phyloP scores from a whole-genome alignment of 2,329 filamentous ascomycete species.

The Thielaviopsis populi region DNA sequence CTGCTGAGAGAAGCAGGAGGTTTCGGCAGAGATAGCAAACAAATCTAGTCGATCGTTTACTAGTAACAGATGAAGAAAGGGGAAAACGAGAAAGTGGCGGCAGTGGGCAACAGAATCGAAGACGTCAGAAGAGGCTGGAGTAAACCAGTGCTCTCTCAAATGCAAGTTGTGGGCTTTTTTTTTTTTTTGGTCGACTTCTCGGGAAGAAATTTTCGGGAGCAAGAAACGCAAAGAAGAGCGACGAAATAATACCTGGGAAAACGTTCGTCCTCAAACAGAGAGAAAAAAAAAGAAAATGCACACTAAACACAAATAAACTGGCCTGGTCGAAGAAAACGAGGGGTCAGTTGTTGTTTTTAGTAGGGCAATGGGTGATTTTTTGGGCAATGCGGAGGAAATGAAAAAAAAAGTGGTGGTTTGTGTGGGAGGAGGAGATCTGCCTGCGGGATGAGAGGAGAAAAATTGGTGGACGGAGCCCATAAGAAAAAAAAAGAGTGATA shows the following conservation, averaged over 20 bases:
- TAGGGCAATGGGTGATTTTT: conserved; percentile 7
- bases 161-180: conserved; percentile 8
- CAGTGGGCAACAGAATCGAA: neutral
- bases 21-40: conserved; percentile 7
- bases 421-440: conserved; percentile 15
- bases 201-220: conserved; percentile 16
- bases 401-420: conserved; percentile 11
- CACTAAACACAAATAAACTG: conserved; percentile 5
- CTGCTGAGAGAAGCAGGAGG: conserved; percentile 13
- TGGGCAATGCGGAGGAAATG: conserved; percentile 8
- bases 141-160: conserved; percentile 4
- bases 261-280: neutral
- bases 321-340: conserved; percentile 4
- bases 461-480: conserved; percentile 11
- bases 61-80: neutral
- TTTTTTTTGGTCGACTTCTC: conserved; percentile 14
- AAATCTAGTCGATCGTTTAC: conserved; percentile 7
- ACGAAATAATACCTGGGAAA: conserved; percentile 1
- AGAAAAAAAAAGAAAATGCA: conserved; percentile 1
- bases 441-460: conserved; percentile 15
- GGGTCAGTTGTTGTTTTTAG: conserved; percentile 6
- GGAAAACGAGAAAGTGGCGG: neutral
- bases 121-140: conserved; percentile 11
- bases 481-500: conserved; percentile 6
- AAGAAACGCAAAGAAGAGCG: conserved; percentile 4